Base-by-base conservation (phyloP, 169 alveolate species). In the Plasmodium ovale region DNA sequence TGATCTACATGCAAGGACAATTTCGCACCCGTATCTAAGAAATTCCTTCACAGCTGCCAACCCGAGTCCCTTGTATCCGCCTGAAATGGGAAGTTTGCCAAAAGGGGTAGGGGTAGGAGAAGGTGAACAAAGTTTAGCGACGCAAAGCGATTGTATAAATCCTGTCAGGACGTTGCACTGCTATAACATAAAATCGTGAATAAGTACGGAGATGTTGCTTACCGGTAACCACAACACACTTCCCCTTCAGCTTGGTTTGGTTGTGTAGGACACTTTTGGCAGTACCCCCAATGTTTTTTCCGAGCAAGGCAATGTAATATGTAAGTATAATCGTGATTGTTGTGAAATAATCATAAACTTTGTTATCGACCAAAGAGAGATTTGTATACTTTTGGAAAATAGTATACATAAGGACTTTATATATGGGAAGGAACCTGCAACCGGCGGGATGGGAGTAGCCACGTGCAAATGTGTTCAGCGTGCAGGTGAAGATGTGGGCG, bases 21-120 rank as follows among this genome's bases (percentile, higher is more conserved):
- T 58, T 49, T 79, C 84, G 35, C 89, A 79, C 10, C 70, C 82
- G 27, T 27, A 53, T 69, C 33, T 79, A 31, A 79, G 37, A n/a
- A 64, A 79, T 65, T 79, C 89, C 6, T 14, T 64, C n/a, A 79
- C 82, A 16, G 89, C 84, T 3, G 89, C 89, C n/a, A 79, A 23
- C 12, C 89, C 89, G 35, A 79, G 62, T 47, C 89, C 89, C 21
- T 53, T 62, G 42, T 65, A 79, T 12, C 89, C 89, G 19, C 89
- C 89, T 79, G 47, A 65, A 23, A 31, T 14, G 42, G 25, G 23
- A 23, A 70, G 3, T 29, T 29, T n/a, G n/a, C n/a, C n/a, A n/a
- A n/a, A n/a, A n/a, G n/a, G n/a, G n/a, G n/a, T n/a, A n/a, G n/a
- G n/a, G n/a, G n/a, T n/a, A n/a, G n/a, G n/a, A n/a, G n/a, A n/a